Conservation (phyloP, 352 stramenopile genomes). For the Globisporangium lucens region DNA sequence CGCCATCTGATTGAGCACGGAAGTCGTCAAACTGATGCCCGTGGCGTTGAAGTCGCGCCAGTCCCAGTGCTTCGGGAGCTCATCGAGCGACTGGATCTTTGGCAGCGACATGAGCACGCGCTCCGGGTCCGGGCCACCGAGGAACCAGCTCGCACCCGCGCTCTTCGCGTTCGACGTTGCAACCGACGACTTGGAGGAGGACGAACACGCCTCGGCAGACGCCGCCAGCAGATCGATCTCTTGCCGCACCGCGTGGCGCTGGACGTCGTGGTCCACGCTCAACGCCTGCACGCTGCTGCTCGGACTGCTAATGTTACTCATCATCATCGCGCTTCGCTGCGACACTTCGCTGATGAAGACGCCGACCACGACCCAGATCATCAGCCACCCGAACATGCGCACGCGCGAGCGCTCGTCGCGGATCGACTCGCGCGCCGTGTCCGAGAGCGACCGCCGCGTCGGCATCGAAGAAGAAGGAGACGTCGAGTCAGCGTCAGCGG, state of each 20-base stretch:
- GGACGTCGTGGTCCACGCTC: constrained; percentile 19
- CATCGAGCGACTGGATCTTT: constrained; percentile 41
- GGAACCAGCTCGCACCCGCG: constrained; percentile 49
- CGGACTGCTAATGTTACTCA: not conserved
- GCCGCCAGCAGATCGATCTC: constrained; percentile 53
- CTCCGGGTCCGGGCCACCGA: constrained; percentile 60
- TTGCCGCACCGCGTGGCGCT: constrained; percentile 46
- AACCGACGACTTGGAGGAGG: not conserved
- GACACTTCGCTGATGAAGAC: constrained; percentile 35
- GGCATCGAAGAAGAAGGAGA: not conserved
- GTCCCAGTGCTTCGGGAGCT: constrained; percentile 72
- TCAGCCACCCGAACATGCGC: constrained; percentile 35
- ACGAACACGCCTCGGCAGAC: constrained; percentile 26
- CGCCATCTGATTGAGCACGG: constrained; percentile 78
- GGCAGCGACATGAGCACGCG: constrained; percentile 44
- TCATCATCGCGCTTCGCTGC: constrained; percentile 17
- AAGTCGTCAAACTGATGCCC: constrained; percentile 69
- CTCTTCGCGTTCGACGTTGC: constrained; percentile 19
- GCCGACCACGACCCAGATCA: constrained; percentile 53
- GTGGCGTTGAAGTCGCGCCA: constrained; percentile 80
- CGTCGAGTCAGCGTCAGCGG: not conserved
- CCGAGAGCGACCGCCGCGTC: constrained; percentile 4
- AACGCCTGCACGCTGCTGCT: constrained; percentile 10
- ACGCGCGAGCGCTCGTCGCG: constrained; percentile 35
- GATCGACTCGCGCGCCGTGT: constrained; percentile 20